Evolutionary conservation across 108 stramenopile genomes (phyloP).

Genomic region (Craspedostauros australis): DNA sequence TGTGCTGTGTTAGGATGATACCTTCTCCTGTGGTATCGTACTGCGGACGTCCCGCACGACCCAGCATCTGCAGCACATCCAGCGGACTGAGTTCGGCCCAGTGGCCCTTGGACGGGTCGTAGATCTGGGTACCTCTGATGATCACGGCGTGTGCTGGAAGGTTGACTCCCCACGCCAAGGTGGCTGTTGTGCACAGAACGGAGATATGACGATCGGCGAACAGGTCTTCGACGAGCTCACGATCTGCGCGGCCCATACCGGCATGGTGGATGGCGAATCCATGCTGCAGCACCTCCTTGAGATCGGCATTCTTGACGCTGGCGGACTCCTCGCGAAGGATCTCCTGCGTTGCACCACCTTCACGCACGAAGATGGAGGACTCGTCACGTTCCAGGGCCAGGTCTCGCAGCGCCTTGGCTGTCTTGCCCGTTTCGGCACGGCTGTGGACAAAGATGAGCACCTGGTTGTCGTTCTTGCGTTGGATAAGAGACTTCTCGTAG

Average conservation of each 20-base stretch:
- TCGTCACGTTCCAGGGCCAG: conserved; percentile 89
- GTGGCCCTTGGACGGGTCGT: conserved; percentile 92
- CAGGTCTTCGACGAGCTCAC: conserved; percentile 96
- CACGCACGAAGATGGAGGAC: conserved; percentile 78
- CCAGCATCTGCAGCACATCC: conserved; percentile 99
- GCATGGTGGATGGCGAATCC: conserved; percentile 99
- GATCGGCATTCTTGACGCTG: conserved; percentile 82
- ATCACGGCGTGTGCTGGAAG: conserved; percentile 99
- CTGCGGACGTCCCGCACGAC: conserved; percentile 98
- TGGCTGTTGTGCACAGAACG: conserved; percentile 95
- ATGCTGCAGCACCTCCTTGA: conserved; percentile 93
- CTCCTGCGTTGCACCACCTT: conserved; percentile 88
- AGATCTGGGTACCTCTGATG: conserved; percentile 99
- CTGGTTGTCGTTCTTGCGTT: conserved; percentile 87
- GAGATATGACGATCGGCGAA: conserved; percentile 95
- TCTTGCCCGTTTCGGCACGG: conserved; percentile 96
- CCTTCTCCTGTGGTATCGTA: conserved; percentile 98
- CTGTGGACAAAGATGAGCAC: conserved; percentile 99
- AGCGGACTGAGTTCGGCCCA: conserved; percentile 99
- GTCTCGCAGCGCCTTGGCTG: conserved; percentile 95
- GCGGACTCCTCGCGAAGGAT: conserved; percentile 86
- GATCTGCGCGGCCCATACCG: conserved; percentile 92
- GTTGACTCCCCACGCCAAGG: conserved; percentile 99
- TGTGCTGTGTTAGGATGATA: conserved; percentile 97
- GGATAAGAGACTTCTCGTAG: conserved; percentile 92